Conservation (phyloP, 169 alveolate species). For the Eimeria tenella region DNA sequence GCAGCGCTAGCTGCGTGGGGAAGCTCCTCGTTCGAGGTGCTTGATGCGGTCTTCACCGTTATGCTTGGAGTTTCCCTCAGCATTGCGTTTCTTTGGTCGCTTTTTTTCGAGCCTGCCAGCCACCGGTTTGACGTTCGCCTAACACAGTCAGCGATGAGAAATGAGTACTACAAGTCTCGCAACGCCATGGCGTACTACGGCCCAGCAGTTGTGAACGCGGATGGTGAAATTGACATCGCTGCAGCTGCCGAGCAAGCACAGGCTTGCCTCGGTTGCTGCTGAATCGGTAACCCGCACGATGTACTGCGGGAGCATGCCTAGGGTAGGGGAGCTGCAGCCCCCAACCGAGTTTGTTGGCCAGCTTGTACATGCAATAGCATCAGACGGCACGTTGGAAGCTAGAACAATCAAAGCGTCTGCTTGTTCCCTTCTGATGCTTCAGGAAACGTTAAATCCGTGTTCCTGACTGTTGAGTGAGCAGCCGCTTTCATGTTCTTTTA, state of each 20-base stretch:
- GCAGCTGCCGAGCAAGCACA: constrained; percentile 82
- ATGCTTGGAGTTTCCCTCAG: constrained; percentile 88
- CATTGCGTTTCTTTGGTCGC: constrained; percentile 91
- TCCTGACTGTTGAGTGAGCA: too few species aligned
- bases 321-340: too few species aligned
- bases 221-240: constrained; percentile 90
- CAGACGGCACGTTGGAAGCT: not conserved
- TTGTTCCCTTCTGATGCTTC: not conserved
- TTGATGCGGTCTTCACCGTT: constrained; percentile 90
- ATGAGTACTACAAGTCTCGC: constrained; percentile 94
- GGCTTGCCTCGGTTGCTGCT: constrained; percentile 7
- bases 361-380: not conserved
- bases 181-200: constrained; percentile 96
- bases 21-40: constrained; percentile 84
- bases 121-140: constrained; percentile 92
- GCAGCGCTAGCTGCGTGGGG: constrained; percentile 87
- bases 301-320: too few species aligned
- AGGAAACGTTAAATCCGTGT: too few species aligned
- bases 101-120: constrained; percentile 92
- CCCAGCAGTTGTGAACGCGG: constrained; percentile 93
- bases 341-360: not conserved
- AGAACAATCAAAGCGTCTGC: not conserved
- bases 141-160: constrained; percentile 94
- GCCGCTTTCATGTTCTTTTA: too few species aligned
- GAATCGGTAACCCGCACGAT: not conserved